Conservation (phyloP, 2,329 filamentous ascomycete genomes). For the Zymoseptoria pseudotritici region DNA sequence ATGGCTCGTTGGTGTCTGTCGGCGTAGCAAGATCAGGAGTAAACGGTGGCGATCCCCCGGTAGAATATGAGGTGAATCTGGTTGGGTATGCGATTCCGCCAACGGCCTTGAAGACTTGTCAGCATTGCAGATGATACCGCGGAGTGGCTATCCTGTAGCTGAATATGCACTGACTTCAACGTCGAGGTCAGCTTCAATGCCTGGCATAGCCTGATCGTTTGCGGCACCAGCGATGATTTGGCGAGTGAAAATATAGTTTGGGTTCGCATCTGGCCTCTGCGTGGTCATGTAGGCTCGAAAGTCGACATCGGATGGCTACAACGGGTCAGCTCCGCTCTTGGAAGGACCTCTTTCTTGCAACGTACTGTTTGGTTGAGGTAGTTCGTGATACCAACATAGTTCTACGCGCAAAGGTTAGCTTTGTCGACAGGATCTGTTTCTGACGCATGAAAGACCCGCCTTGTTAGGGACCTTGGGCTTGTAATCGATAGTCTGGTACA, state of each 20-base stretch:
- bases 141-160: not conserved
- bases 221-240: not conserved
- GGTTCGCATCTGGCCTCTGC: not conserved
- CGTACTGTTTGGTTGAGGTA: slow-evolving; percentile 1
- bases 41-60: not conserved
- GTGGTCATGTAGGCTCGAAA: not conserved
- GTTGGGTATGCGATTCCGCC: not conserved
- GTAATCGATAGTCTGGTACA: slow-evolving; percentile 1
- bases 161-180: not conserved
- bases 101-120: not conserved
- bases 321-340: not conserved
- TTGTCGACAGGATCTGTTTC: not conserved
- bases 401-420: not conserved
- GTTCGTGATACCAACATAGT: not conserved
- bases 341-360: not conserved
- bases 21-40: not conserved
- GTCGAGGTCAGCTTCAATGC: not conserved
- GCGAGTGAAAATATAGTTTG: not conserved
- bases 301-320: not conserved
- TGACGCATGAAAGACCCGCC: slow-evolving; percentile 13
- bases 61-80: not conserved
- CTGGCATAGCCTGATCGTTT: not conserved
- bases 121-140: not conserved
- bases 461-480: not conserved
- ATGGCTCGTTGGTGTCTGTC: slow-evolving; percentile 55